These are phyloP conservation scores for Hordeum marinum DNA, from an alignment of 176 grass and related monocot genomes.

Conservation along the genomic window DNA sequence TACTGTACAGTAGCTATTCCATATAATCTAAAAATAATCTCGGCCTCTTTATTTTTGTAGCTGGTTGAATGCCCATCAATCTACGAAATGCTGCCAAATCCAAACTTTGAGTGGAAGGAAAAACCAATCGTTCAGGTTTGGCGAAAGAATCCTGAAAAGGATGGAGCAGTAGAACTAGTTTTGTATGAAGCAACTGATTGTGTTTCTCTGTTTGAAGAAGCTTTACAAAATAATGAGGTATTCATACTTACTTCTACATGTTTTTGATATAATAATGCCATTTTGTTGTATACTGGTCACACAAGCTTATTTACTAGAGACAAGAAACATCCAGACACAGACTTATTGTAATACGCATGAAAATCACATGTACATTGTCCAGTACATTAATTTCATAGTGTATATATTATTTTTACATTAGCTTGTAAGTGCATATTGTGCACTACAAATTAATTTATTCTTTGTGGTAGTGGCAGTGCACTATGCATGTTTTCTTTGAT, in stretches of 20 bases:
- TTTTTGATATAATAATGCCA: neutral
- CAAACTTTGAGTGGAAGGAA: conserved; percentile 66
- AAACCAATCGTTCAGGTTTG: conserved; percentile 75
- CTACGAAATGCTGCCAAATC: conserved; percentile 88
- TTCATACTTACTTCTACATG: neutral
- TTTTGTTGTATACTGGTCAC: neutral
- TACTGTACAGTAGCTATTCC: neutral
- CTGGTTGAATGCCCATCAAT: conserved; percentile 89
- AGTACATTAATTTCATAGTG: neutral
- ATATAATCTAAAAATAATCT: neutral
- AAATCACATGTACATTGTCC: neutral
- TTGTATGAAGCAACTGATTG: conserved; percentile 57
- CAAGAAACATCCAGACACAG: neutral
- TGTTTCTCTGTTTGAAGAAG: conserved; percentile 86
- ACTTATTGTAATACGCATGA: neutral
- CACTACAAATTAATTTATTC: neutral
- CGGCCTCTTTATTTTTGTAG: conserved; percentile 10
- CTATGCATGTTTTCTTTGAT: neutral
- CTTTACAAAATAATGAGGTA: conserved; percentile 89
- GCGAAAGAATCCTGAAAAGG: conserved; percentile 61
- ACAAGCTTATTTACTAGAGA: neutral
- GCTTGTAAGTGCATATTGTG: too few relatives aligned
- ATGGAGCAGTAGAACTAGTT: conserved; percentile 46
- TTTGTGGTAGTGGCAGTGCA: neutral
- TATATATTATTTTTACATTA: neutral